Percentiles rank a stretch among this genome's conserved stretches.
Evolutionary conservation across 192 early-diverging fungal species (phyloP).

Genomic region (Mortierella claussenii): DNA sequence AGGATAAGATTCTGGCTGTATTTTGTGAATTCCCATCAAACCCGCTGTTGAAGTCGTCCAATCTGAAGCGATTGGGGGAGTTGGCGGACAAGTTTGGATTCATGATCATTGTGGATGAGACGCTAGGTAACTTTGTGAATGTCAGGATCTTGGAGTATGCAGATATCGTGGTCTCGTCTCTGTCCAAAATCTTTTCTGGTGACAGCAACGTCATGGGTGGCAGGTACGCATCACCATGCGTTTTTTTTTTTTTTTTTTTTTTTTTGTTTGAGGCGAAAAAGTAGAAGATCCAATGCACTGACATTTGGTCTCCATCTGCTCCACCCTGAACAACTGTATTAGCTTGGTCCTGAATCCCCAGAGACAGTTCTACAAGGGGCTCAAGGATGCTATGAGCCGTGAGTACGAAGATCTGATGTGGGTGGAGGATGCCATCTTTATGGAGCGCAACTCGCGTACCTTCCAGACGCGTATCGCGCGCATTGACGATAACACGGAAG

Average conservation of each 20-base stretch:
- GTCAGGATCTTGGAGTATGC: conserved; percentile 80
- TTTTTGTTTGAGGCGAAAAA: neutral
- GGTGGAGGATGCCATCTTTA: conserved; percentile 93
- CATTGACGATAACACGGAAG: conserved; percentile 87
- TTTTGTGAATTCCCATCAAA: conserved; percentile 97
- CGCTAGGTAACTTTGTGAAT: conserved; percentile 94
- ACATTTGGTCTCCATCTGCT: neutral
- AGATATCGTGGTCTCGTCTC: conserved; percentile 89
- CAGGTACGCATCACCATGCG: conserved; percentile 68
- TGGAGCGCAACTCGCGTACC: conserved; percentile 94
- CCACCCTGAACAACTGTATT: neutral
- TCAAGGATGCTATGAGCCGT: conserved; percentile 64
- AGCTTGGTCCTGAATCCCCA: conserved; percentile 85
- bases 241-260: neutral
- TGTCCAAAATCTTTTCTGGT: conserved; percentile 96
- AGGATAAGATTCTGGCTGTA: conserved; percentile 74
- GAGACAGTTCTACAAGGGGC: conserved; percentile 58
- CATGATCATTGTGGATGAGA: conserved; percentile 93
- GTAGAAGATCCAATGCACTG: neutral
- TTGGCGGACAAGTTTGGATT: conserved; percentile 83
- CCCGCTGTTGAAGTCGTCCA: conserved; percentile 87
- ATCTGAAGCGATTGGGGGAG: conserved; percentile 75
- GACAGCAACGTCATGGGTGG: conserved; percentile 99
- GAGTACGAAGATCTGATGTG: conserved; percentile 88
- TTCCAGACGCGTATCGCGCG: conserved; percentile 77